Conservation (phyloP, 2,329 filamentous ascomycete genomes). For the Colletotrichum tabaci region DNA sequence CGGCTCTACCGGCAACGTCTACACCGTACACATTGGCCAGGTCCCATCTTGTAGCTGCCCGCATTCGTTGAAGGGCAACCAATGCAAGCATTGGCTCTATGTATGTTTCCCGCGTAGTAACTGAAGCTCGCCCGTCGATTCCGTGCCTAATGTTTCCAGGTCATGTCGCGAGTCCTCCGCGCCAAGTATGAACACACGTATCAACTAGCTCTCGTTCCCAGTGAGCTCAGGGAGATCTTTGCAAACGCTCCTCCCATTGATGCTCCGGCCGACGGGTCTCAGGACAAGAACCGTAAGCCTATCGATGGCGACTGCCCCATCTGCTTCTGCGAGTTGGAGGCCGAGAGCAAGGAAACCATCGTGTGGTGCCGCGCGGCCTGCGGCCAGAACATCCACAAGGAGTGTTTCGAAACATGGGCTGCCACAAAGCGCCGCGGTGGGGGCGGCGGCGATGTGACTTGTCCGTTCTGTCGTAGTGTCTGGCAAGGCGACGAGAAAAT, state of each 20-base stretch:
- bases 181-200: constrained; percentile 71
- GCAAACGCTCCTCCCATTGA: constrained; percentile 66
- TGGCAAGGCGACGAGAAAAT: constrained; percentile 67
- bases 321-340: constrained; percentile 66
- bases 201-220: constrained; percentile 72
- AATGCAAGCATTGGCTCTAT: constrained; percentile 78
- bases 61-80: constrained; percentile 65
- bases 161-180: constrained; percentile 72
- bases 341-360: constrained; percentile 52
- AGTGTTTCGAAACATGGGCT: constrained; percentile 70
- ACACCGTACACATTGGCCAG: constrained; percentile 68
- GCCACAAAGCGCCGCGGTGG: constrained; percentile 57
- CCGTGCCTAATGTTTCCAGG: constrained; percentile 48
- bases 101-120: constrained; percentile 50
- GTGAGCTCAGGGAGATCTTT: constrained; percentile 74
- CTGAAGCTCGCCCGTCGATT: neutral
- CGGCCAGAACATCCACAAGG: constrained; percentile 68
- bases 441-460: constrained; percentile 62
- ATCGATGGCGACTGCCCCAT: constrained; percentile 71
- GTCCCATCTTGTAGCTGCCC: constrained; percentile 70
- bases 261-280: constrained; percentile 50
- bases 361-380: constrained; percentile 69
- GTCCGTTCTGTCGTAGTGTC: constrained; percentile 71
- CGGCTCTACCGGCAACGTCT: constrained; percentile 77
- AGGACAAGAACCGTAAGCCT: constrained; percentile 62